Evolutionary conservation across 228 moss, liverwort and hornwort species (phyloP).

Genomic region (Sphagnum magellanicum): DNA sequence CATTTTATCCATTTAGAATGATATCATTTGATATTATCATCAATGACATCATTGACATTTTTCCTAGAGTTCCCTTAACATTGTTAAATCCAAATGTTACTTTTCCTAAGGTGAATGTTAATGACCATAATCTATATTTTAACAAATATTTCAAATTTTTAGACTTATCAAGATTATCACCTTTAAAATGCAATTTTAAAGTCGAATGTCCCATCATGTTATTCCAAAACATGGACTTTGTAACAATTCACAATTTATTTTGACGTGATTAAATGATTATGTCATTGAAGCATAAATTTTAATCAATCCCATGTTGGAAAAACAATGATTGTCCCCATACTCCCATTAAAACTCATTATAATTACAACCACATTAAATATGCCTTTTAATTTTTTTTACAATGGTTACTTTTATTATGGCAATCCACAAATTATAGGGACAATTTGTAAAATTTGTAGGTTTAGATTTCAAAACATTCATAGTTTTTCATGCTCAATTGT

Average conservation of each 20-base stretch:
- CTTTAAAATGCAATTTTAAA: neutral
- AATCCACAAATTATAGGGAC: neutral
- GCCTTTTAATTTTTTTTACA: neutral
- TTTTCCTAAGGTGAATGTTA: neutral
- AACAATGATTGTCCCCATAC: neutral
- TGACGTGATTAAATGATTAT: neutral
- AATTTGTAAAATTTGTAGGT: neutral
- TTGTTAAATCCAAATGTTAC: neutral
- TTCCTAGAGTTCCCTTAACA: neutral
- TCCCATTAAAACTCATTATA: neutral
- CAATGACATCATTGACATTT: neutral
- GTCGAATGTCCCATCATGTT: neutral
- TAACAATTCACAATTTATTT: neutral
- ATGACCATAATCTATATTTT: neutral
- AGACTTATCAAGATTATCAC: neutral
- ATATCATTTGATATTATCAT: neutral
- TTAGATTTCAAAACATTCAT: neutral
- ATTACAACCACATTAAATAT: neutral
- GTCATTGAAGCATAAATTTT: neutral
- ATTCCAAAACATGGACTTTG: neutral
- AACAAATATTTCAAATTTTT: neutral
- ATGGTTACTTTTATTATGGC: neutral
- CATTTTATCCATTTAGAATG: neutral
- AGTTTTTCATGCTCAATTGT: neutral
- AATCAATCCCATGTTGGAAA: neutral